These are phyloP conservation scores for Aspergillus puulaauensis DNA, from an alignment of 2,329 filamentous ascomycete genomes.

Conservation along the genomic window DNA sequence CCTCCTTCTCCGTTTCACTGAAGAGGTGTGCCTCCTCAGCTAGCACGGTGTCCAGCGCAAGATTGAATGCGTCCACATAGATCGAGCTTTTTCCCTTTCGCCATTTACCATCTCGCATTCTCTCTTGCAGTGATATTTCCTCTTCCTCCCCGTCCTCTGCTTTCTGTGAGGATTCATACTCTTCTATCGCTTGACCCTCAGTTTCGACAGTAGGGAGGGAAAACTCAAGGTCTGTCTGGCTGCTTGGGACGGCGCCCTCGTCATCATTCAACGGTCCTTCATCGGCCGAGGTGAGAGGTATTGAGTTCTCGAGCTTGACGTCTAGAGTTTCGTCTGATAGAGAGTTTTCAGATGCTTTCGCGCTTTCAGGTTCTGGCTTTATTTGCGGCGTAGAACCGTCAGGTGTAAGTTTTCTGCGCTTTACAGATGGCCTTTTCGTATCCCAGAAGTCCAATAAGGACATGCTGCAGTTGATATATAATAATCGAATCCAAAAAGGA, in stretches of 20 bases:
- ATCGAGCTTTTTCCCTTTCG: constrained; percentile 78
- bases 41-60: constrained; percentile 84
- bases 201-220: constrained; percentile 67
- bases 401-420: constrained; percentile 31
- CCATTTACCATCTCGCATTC: constrained; percentile 64
- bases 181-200: constrained; percentile 70
- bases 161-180: constrained; percentile 71
- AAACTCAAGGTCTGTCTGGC: constrained; percentile 67
- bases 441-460: constrained; percentile 39
- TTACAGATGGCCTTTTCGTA: constrained; percentile 28
- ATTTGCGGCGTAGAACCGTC: constrained; percentile 3
- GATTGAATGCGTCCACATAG: constrained; percentile 95
- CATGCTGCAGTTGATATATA: constrained; percentile 23
- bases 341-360: constrained; percentile 5
- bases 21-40: constrained; percentile 88
- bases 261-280: background rate
- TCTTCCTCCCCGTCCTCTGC: constrained; percentile 46
- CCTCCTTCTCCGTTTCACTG: constrained; percentile 69
- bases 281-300: constrained; percentile 5
- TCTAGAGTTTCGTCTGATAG: constrained; percentile 26
- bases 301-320: constrained; percentile 35
- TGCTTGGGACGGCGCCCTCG: constrained; percentile 30
- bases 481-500: background rate
- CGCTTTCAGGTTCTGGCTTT: background rate
- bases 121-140: constrained; percentile 42